Conservation (phyloP, 129 eudicot species). For the Logfia minima region DNA sequence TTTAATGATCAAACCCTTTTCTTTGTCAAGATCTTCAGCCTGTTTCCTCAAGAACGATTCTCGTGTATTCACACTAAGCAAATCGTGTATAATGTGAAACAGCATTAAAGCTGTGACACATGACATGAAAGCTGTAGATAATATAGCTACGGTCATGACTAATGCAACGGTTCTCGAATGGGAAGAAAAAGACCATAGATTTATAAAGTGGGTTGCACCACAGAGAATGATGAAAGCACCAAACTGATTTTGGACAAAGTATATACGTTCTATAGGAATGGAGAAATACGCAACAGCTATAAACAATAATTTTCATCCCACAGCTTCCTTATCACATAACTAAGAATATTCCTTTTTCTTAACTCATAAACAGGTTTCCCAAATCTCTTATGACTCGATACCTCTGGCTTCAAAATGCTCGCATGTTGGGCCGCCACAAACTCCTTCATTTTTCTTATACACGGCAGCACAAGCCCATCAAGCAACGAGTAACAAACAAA, state of each 20-base stretch:
- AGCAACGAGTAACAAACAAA: conserved; percentile 81
- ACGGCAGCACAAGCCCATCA: conserved; percentile 71
- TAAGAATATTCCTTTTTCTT: conserved; percentile 43
- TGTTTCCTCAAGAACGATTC: conserved; percentile 40
- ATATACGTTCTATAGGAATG: conserved; percentile 59
- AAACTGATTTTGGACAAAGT: conserved; percentile 53
- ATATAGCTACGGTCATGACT: conserved; percentile 45
- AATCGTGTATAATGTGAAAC: conserved; percentile 45
- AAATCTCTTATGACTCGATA: conserved; percentile 63
- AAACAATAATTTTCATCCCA: conserved; percentile 67
- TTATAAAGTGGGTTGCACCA: conserved; percentile 59
- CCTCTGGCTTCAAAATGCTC: conserved; percentile 59
- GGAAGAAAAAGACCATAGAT: conserved; percentile 43
- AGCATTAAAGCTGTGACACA: conserved; percentile 58
- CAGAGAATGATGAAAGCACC: conserved; percentile 57
- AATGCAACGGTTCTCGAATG: conserved; percentile 48
- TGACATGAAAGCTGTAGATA: conserved; percentile 48
- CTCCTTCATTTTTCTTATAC: conserved; percentile 45
- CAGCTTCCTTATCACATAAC: conserved; percentile 47
- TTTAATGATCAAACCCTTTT: conserved; percentile 48
- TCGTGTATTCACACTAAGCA: conserved; percentile 43
- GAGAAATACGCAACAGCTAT: conserved; percentile 58
- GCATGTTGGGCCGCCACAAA: conserved; percentile 58
- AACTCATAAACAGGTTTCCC: conserved; percentile 68
- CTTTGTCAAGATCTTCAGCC: conserved; percentile 58